These are phyloP conservation scores for Geotrichum reessii DNA, from an alignment of 1,139 yeast species.

Conservation along the genomic window DNA sequence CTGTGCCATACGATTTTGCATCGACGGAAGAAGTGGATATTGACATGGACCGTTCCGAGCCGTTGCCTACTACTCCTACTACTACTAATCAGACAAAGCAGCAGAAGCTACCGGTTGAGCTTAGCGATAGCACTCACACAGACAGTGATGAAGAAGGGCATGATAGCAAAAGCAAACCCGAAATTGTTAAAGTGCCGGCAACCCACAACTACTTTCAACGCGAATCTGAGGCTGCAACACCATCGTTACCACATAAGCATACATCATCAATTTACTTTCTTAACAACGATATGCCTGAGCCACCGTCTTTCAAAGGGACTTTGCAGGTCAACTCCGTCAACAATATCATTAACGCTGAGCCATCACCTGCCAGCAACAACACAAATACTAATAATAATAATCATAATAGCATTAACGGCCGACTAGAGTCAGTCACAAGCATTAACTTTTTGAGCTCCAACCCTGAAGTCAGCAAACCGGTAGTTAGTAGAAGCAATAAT, in stretches of 20 bases:
- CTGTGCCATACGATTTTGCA: constrained; percentile 8
- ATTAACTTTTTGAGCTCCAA: neutral
- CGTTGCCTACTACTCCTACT: neutral
- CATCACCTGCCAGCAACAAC: neutral
- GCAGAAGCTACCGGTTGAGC: neutral
- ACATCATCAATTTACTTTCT: neutral
- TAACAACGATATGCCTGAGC: neutral
- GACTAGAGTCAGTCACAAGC: neutral
- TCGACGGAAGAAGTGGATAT: neutral
- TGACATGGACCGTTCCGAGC: neutral
- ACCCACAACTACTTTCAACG: neutral
- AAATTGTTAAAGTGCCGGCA: neutral
- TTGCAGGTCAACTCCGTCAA: neutral
- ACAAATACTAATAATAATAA: neutral
- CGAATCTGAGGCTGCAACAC: neutral
- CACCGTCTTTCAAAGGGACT: neutral
- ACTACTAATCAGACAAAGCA: neutral
- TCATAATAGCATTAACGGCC: neutral
- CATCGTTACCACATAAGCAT: neutral
- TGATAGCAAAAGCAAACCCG: neutral
- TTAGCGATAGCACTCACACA: neutral
- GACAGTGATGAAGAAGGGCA: constrained; percentile 2
- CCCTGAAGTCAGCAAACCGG: neutral
- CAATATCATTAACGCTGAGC: neutral
- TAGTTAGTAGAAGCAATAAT: neutral